Evolutionary conservation across 768 basidiomycete species (phyloP), one percentile per base, ranked within the genome.

Genomic region (Amanita molliuscula): DNA sequence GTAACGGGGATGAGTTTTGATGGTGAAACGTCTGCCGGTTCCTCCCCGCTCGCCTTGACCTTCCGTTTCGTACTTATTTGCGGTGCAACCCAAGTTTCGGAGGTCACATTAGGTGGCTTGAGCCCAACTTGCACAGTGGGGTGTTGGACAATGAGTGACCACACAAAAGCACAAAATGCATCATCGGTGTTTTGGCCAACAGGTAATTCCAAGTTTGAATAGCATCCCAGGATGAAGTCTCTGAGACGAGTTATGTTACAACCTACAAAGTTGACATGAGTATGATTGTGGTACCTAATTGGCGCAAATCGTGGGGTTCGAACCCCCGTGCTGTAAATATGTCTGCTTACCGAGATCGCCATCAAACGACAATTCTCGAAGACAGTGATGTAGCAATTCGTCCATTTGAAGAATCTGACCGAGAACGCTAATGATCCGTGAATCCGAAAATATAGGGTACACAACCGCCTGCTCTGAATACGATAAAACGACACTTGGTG

Each of bases 341-440:
- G 62, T 52, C 51, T 25, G 76, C 84, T 71, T 64, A 93, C 91
- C 91, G 37, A 89, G 72, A 62, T 93, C 88, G 4, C 91, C 91
- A 59, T 93, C 90, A 65, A 92, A 93, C 4, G 92, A 80, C 26
- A 95, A 72, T 63, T 95, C 89, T 34, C 84, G 82, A 31, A 92
- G 74, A 61, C 86, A 86, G 61, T 90, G 83, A 59, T 84, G 82
- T 34, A 94, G 68, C 38, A 95, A 79, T 60, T 90, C 84, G 62
- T 94, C 91, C 84, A 94, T 91, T 41, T 33, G 37, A 29, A 5
- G 4, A 25, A 36, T 18, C n/a, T 13, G 33, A 11, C 18, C 23
- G 11, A 6, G 38, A 40, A 8, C 20, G 18, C 10, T 20, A 20
- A 40, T 40, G 38, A 10, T 10, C 38, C 21, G 20, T 21, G 20